phyloP scores from a whole-genome alignment of 148 eudicot species.

The Mesembryanthemum crystallinum region DNA sequence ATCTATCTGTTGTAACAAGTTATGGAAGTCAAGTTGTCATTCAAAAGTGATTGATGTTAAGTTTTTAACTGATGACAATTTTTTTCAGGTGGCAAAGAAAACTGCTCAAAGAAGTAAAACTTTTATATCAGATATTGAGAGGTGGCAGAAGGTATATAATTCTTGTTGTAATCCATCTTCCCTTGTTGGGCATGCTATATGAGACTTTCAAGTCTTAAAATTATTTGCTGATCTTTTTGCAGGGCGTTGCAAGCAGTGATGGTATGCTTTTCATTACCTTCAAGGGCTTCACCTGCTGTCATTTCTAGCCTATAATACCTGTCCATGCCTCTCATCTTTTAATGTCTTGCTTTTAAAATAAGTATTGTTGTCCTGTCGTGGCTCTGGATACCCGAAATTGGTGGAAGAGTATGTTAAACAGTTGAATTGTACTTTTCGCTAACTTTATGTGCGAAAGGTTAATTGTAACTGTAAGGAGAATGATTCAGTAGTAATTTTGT shows the following conservation, averaged over 20 bases:
- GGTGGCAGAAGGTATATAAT: conserved; percentile 84
- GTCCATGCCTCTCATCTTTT: background rate
- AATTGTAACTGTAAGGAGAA: background rate
- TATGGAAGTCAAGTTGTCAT: background rate
- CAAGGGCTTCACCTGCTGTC: background rate
- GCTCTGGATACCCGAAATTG: background rate
- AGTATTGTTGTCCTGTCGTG: background rate
- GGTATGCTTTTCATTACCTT: conserved; percentile 42
- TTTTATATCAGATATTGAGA: conserved; percentile 79
- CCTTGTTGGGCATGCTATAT: background rate
- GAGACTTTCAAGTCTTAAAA: conserved; percentile 26
- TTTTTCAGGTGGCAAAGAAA: conserved; percentile 82
- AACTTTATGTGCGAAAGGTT: background rate
- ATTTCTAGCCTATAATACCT: background rate
- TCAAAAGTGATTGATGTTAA: background rate
- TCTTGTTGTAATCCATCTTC: background rate
- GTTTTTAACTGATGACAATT: conserved; percentile 8
- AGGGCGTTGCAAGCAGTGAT: conserved; percentile 95
- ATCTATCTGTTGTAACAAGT: background rate
- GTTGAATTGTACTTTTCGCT: background rate
- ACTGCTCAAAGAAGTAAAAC: conserved; percentile 87
- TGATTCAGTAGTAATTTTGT: too few relatives aligned
- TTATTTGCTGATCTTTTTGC: conserved; percentile 31
- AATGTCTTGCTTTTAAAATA: background rate
- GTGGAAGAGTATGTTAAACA: background rate